Evolutionary conservation across 768 basidiomycete species (phyloP).

Genomic region (Boletus vermiculosoides): DNA sequence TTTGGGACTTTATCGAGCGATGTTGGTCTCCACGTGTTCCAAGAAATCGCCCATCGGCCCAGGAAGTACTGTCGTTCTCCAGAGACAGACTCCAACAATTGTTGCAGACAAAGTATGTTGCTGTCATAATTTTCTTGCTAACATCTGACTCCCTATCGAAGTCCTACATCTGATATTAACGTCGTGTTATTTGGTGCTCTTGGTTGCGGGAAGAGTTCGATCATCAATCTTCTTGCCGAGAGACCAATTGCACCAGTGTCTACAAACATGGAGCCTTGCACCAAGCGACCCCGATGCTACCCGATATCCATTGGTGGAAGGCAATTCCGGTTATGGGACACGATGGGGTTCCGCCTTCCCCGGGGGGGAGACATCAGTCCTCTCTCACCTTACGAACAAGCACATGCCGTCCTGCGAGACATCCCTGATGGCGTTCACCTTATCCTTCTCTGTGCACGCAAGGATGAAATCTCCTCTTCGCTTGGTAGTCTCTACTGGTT

Average conservation of each 20-base stretch:
- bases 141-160: neutral
- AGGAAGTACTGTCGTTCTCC: neutral
- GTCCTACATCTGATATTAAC: neutral
- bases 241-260: conserved; percentile 26
- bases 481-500: conserved; percentile 32
- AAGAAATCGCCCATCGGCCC: neutral
- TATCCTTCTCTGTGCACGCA: conserved; percentile 35
- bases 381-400: conserved; percentile 16
- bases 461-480: conserved; percentile 27
- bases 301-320: neutral
- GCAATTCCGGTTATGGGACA: conserved; percentile 25
- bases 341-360: conserved; percentile 22
- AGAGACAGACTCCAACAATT: neutral
- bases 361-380: neutral
- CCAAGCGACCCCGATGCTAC: conserved; percentile 19
- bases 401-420: conserved; percentile 26
- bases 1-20: conserved; percentile 1
- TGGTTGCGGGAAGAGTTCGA: conserved; percentile 21
- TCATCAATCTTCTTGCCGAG: conserved; percentile 18
- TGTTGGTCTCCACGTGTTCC: conserved; percentile 6
- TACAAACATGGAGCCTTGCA: conserved; percentile 28
- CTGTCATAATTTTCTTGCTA: neutral
- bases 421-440: conserved; percentile 33
- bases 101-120: neutral
- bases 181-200: conserved; percentile 16